Percentiles rank a stretch among this genome's conserved stretches.
Conservation (phyloP, 306 rosid species). For the Sphenostylis stenocarpa region DNA sequence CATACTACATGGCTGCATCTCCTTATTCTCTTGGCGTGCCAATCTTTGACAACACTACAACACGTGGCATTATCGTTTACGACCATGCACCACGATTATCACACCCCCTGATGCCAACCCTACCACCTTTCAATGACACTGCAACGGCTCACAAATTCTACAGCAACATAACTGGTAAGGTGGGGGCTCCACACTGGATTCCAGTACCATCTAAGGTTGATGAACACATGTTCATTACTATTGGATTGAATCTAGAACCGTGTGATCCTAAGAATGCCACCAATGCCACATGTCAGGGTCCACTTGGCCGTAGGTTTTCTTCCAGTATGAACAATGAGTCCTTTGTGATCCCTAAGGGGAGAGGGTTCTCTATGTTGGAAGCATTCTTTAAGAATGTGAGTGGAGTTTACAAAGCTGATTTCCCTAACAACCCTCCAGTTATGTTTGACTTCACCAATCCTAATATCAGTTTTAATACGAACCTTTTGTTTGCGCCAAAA, state of each 20-base stretch:
- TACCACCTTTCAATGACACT: conserved; percentile 48
- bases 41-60: conserved; percentile 26
- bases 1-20: conserved; percentile 64
- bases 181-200: conserved; percentile 50
- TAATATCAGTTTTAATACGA: not conserved
- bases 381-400: conserved; percentile 38
- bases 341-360: conserved; percentile 46
- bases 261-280: conserved; percentile 28
- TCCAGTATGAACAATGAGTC: conserved; percentile 73
- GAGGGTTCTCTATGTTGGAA: conserved; percentile 50
- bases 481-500: conserved; percentile 42
- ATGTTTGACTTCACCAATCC: conserved; percentile 48
- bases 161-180: conserved; percentile 41
- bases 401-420: conserved; percentile 53
- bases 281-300: conserved; percentile 41
- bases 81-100: not conserved
- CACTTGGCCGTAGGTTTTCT: conserved; percentile 18
- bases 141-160: conserved; percentile 46
- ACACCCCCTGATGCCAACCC: conserved; percentile 32
- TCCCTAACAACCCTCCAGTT: conserved; percentile 48
- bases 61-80: conserved; percentile 46
- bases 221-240: conserved; percentile 52
- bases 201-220: conserved; percentile 52
- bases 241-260: conserved; percentile 31
- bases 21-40: conserved; percentile 15